Evolutionary conservation across 2,329 filamentous ascomycete species (phyloP), one percentile per base, ranked within the genome.

Genomic region (Plenodomus lindquistii): DNA sequence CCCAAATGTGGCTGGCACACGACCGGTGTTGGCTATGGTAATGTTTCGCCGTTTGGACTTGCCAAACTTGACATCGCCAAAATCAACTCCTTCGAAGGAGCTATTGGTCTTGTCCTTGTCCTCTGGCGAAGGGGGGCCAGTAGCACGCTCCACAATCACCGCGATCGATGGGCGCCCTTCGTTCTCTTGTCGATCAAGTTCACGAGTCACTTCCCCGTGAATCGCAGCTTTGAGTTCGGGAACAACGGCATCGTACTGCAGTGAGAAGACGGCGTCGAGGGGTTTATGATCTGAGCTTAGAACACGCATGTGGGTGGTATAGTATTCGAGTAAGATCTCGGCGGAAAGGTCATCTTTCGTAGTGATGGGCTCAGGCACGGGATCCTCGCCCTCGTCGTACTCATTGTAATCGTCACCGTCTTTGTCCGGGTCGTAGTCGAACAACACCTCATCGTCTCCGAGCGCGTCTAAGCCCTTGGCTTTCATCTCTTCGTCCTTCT

Each of bases 221-320:
- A 97, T 79, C 54, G 85, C 87, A 1, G 90, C 84, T 69, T 95
- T 97, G 20, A 96, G 76, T 21, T 93, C 86, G 0, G 91, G 88
- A 0, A 95, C 85, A 1, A 96, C 89, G 0, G 89, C 88, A 54
- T 97, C 89, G 66, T 94, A 97, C 37, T 88, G 86, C 7, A 99
- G 74, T 0, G 83, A 87, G 66, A 97, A 97, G 1, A 92, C 77
- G 1, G 91, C 90, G 49, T 86, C 84, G 2, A 99, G 76, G 0
- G 94, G 95, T 69, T 99, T 99, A 73, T 99, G 94, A 62, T 99
- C 94, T 0, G 93, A 97, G 0, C 93, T 96, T 15, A 89, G 82
- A 19, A 99, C 86, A 16, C 88, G 82, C 70, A 97, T 94, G 64
- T 97, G 90, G 0, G 92, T 93, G 0, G 86, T 85, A 69, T 99